phyloP scores from a whole-genome alignment of 2,329 filamentous ascomycete genomes.

The Gnomoniopsis smithogilvyi region DNA sequence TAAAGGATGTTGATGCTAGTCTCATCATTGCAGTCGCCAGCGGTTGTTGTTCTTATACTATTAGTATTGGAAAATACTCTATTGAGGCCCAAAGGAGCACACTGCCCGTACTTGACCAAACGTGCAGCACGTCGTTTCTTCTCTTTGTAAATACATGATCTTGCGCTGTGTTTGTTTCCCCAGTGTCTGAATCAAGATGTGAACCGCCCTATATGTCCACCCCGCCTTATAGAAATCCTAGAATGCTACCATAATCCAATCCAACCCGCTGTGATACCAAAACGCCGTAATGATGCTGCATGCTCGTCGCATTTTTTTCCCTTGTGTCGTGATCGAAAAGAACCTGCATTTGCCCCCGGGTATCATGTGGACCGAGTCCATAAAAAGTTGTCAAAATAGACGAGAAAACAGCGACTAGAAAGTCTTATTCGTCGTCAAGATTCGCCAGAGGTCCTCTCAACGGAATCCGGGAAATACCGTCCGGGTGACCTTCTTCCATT shows the following conservation, averaged over 20 bases:
- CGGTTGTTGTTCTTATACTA: too few relatives aligned
- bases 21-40: too few relatives aligned
- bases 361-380: neutral
- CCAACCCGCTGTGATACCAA: neutral
- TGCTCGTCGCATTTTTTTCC: neutral
- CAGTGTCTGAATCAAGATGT: too few relatives aligned
- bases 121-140: too few relatives aligned
- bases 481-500: constrained; percentile 10
- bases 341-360: neutral
- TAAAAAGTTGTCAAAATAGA: constrained; percentile 3
- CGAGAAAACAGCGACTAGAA: neutral
- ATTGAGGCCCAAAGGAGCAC: too few relatives aligned
- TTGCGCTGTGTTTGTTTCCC: too few relatives aligned
- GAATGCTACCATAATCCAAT: neutral
- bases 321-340: neutral
- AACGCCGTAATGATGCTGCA: neutral
- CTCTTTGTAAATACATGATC: too few relatives aligned
- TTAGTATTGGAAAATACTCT: too few relatives aligned
- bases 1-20: too few relatives aligned
- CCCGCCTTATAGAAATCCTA: too few relatives aligned
- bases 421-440: neutral
- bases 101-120: too few relatives aligned
- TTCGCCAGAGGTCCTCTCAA: neutral
- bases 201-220: too few relatives aligned
- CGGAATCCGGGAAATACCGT: constrained; percentile 13